phyloP scores from a whole-genome alignment of 805 yeast species.

The Sugiyamaella floridensis region DNA sequence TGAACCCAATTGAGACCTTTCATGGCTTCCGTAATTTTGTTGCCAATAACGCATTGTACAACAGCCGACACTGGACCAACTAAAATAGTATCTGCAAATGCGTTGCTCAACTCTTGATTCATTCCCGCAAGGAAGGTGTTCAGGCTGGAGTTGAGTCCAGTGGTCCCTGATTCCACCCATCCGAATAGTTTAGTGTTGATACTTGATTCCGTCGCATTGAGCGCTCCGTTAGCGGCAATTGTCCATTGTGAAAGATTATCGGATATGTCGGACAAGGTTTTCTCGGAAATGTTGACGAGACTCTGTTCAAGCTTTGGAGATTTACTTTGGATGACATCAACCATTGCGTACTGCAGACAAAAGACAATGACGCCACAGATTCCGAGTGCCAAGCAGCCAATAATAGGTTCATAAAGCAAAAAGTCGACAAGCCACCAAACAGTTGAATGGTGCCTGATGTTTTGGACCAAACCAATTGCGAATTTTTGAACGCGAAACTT shows the following conservation, averaged over 20 bases:
- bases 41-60: slow-evolving; percentile 72
- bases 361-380: neutral
- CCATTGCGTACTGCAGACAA: neutral
- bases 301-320: neutral
- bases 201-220: slow-evolving; percentile 41
- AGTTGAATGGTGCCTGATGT: neutral
- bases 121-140: slow-evolving; percentile 49
- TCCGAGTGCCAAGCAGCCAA: neutral
- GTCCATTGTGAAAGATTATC: slow-evolving; percentile 39
- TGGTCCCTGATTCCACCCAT: slow-evolving; percentile 53
- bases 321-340: neutral
- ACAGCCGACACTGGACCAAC: slow-evolving; percentile 56
- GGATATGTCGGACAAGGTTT: neutral
- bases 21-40: slow-evolving; percentile 60
- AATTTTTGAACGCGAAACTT: neutral
- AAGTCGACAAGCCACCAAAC: neutral
- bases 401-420: neutral
- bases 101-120: slow-evolving; percentile 48
- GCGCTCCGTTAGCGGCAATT: slow-evolving; percentile 46
- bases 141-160: slow-evolving; percentile 54
- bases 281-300: neutral
- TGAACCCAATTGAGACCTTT: slow-evolving; percentile 75
- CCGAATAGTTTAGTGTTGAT: slow-evolving; percentile 64
- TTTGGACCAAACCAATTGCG: neutral
- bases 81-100: slow-evolving; percentile 65